Percentiles rank a stretch among this genome's conserved stretches.
These are phyloP conservation scores for Penicillium griseofulvum DNA, from an alignment of 2,329 filamentous ascomycete species.

Conservation along the genomic window DNA sequence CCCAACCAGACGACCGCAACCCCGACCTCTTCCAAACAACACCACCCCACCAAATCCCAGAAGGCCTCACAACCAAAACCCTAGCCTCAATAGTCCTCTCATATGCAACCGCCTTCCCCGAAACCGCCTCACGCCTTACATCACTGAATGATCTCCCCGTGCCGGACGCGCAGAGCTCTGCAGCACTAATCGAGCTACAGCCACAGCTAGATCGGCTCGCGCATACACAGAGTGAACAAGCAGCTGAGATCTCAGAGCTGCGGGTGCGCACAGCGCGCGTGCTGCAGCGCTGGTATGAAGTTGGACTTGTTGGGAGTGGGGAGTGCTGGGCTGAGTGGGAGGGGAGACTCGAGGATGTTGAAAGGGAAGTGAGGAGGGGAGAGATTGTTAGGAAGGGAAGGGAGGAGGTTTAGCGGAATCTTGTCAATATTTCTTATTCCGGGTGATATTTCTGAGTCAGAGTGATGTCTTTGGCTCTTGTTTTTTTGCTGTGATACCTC, in stretches of 20 bases:
- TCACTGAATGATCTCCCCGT: slow-evolving; percentile 49
- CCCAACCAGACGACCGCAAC: slow-evolving; percentile 37
- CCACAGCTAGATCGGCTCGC: slow-evolving; percentile 42
- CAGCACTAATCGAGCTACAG: slow-evolving; percentile 42
- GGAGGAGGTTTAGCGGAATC: slow-evolving; percentile 39
- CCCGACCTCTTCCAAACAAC: slow-evolving; percentile 43
- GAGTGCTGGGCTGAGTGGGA: slow-evolving; percentile 71
- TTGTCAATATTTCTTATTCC: not conserved
- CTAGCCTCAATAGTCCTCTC: slow-evolving; percentile 45
- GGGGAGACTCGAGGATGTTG: slow-evolving; percentile 62
- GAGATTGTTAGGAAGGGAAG: slow-evolving; percentile 59
- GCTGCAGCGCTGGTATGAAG: slow-evolving; percentile 71
- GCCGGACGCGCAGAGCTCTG: slow-evolving; percentile 43
- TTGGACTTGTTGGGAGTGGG: slow-evolving; percentile 65
- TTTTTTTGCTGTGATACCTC: slow-evolving; percentile 4
- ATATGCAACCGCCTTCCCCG: slow-evolving; percentile 47
- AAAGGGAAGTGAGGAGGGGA: slow-evolving; percentile 62
- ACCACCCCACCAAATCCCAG: slow-evolving; percentile 32
- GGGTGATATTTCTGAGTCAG: not conserved
- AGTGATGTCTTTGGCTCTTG: not conserved
- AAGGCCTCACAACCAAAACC: slow-evolving; percentile 36
- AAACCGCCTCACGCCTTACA: slow-evolving; percentile 49
- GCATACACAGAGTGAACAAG: slow-evolving; percentile 40
- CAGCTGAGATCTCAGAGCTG: slow-evolving; percentile 41
- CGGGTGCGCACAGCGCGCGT: slow-evolving; percentile 46